A percentile compares a stretch with the other conserved stretches of the same genome.
Evolutionary conservation across 257 asterid species (phyloP).

Genomic region (Vinca minor): DNA sequence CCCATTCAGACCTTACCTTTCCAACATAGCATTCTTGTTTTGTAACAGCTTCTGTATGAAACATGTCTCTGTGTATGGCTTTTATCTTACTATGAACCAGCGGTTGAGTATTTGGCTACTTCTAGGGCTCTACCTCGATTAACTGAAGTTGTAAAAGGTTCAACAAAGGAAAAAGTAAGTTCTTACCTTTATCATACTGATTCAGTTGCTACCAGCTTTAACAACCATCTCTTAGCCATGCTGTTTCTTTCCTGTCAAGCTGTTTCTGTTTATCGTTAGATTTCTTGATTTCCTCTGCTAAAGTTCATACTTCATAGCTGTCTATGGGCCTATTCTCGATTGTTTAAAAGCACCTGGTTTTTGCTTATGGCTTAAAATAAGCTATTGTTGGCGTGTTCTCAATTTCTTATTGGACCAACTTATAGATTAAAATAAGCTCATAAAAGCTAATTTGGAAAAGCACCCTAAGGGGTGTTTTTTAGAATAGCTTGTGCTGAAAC

Average conservation of each 20-base stretch:
- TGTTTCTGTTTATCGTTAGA: not conserved
- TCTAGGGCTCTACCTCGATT: constrained; percentile 57
- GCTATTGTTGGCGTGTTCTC: no score
- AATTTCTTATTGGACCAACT: no score
- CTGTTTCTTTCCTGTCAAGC: not conserved
- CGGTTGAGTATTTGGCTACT: constrained; percentile 73
- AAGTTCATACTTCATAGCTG: not conserved
- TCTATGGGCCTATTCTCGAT: no score
- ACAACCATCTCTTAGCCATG: not conserved
- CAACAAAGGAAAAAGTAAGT: constrained; percentile 84
- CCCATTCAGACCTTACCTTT: not conserved
- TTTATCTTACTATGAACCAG: constrained; percentile 85
- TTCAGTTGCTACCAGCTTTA: not conserved
- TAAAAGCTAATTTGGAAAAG: no score
- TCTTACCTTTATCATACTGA: not conserved
- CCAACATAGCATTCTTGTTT: constrained; percentile 3
- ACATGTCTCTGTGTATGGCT: constrained; percentile 88
- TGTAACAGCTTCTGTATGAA: constrained; percentile 80
- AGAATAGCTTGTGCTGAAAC: no score
- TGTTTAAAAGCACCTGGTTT: no score
- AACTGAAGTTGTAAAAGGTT: constrained; percentile 77
- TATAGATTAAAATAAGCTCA: no score
- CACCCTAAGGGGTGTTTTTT: no score
- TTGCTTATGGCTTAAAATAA: no score
- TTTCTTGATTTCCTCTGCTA: constrained; percentile 3